These are phyloP conservation scores for Botrytis fragariae DNA, from an alignment of 2,329 filamentous ascomycete species.

Conservation along the genomic window DNA sequence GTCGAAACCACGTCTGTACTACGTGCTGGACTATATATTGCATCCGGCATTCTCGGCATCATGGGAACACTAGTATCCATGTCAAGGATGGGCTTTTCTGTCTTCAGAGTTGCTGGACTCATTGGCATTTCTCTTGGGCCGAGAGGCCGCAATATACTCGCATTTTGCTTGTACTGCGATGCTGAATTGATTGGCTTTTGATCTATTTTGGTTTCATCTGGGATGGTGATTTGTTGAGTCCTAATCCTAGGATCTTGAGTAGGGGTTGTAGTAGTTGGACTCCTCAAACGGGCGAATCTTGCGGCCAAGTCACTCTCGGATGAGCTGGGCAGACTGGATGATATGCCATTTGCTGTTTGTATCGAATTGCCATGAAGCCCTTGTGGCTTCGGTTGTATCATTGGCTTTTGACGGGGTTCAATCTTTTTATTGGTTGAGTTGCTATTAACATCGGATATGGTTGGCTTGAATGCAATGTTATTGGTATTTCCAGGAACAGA, in stretches of 20 bases:
- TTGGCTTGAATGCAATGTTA: slow-evolving; percentile 20
- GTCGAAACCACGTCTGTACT: slow-evolving; percentile 31
- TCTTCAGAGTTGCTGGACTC: slow-evolving; percentile 28
- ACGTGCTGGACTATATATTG: slow-evolving; percentile 39
- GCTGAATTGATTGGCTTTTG: slow-evolving; percentile 8
- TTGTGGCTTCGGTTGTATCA: slow-evolving; percentile 65
- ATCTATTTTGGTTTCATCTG: slow-evolving; percentile 33
- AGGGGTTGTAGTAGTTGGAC: slow-evolving; percentile 37
- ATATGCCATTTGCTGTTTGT: slow-evolving; percentile 39
- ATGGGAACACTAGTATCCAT: slow-evolving; percentile 29
- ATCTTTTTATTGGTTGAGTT: not conserved
- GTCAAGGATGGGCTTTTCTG: slow-evolving; percentile 28
- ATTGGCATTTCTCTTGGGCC: slow-evolving; percentile 37
- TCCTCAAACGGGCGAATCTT: slow-evolving; percentile 57
- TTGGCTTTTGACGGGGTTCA: slow-evolving; percentile 33
- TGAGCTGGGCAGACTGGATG: slow-evolving; percentile 24
- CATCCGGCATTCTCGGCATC: slow-evolving; percentile 39
- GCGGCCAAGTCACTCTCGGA: slow-evolving; percentile 50
- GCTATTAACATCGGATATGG: not conserved
- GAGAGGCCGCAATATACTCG: slow-evolving; percentile 24
- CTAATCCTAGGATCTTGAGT: slow-evolving; percentile 54
- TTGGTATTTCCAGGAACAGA: slow-evolving; percentile 17
- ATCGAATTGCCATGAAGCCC: slow-evolving; percentile 62
- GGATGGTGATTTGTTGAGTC: slow-evolving; percentile 47
- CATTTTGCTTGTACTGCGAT: slow-evolving; percentile 14